Evolutionary conservation across 2,329 filamentous ascomycete genomes (phyloP).

Genomic region (Diaporthe aspalathi): DNA sequence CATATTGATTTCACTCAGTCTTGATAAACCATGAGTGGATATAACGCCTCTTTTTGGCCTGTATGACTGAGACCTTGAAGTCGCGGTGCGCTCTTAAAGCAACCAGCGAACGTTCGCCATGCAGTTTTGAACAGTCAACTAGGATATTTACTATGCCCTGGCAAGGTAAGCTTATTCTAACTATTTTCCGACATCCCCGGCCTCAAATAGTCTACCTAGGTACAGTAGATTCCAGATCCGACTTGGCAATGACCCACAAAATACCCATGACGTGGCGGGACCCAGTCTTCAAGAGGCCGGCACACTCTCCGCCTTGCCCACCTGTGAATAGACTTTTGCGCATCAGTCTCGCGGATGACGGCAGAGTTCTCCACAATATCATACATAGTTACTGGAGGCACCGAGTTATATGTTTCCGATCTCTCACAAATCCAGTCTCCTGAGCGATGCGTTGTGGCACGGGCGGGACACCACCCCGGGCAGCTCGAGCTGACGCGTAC

Average conservation of each 20-base stretch:
- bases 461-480: neutral
- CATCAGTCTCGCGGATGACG: neutral
- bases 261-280: neutral
- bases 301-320: neutral
- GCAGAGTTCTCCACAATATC: neutral
- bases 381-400: neutral
- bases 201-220: neutral
- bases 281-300: neutral
- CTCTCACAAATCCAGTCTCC: neutral
- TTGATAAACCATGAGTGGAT: no score
- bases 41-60: no score
- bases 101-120: neutral
- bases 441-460: neutral
- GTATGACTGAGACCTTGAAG: no score
- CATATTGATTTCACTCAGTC: no score
- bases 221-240: neutral
- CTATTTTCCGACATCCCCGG: conserved; percentile 4
- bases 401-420: neutral
- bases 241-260: conserved; percentile 12
- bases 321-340: neutral
- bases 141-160: neutral
- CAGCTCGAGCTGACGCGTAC: conserved; percentile 20
- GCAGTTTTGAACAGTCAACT: neutral
- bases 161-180: conserved; percentile 16
- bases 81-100: no score